Percentiles rank a stretch among this genome's conserved stretches.
These are phyloP conservation scores for Adansonia madagascariensis DNA, from an alignment of 441 rosid genomes.

Conservation along the genomic window DNA sequence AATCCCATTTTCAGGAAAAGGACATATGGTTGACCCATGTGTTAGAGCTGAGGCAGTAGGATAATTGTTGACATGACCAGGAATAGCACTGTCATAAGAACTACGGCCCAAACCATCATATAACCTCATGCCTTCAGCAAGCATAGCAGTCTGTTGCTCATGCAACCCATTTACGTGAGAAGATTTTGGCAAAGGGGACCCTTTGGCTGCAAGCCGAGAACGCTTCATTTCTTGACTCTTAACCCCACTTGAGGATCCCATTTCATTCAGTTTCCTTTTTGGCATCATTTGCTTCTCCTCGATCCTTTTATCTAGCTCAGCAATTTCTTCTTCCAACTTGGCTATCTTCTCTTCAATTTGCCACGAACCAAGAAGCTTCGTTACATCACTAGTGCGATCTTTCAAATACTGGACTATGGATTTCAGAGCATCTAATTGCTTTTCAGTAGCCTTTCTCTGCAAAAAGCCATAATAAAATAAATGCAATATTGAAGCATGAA, in stretches of 20 bases:
- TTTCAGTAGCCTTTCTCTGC: constrained; percentile 59
- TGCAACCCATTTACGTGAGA: constrained; percentile 41
- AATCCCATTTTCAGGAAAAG: constrained; percentile 43
- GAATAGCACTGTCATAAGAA: constrained; percentile 40
- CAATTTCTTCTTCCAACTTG: constrained; percentile 56
- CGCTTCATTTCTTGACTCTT: constrained; percentile 58
- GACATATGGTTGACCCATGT: constrained; percentile 40
- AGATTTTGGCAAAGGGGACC: constrained; percentile 43
- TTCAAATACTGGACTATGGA: constrained; percentile 60
- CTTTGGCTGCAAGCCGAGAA: constrained; percentile 40
- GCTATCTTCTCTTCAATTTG: constrained; percentile 51
- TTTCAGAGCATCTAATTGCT: constrained; percentile 49
- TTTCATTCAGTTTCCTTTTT: constrained; percentile 53
- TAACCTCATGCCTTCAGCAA: constrained; percentile 33
- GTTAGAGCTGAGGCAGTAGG: constrained; percentile 40
- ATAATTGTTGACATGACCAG: constrained; percentile 49
- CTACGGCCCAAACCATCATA: constrained; percentile 32
- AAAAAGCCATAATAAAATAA: constrained; percentile 13
- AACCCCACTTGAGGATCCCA: constrained; percentile 34
- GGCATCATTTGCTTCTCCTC: constrained; percentile 36
- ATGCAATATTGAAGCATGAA: not conserved
- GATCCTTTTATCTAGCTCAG: constrained; percentile 46
- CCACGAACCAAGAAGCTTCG: constrained; percentile 55
- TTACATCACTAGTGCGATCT: constrained; percentile 52
- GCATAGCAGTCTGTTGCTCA: constrained; percentile 44